These are phyloP conservation scores for Taiwanofungus camphoratus DNA, from an alignment of 1,284 basidiomycete species.

Conservation along the genomic window DNA sequence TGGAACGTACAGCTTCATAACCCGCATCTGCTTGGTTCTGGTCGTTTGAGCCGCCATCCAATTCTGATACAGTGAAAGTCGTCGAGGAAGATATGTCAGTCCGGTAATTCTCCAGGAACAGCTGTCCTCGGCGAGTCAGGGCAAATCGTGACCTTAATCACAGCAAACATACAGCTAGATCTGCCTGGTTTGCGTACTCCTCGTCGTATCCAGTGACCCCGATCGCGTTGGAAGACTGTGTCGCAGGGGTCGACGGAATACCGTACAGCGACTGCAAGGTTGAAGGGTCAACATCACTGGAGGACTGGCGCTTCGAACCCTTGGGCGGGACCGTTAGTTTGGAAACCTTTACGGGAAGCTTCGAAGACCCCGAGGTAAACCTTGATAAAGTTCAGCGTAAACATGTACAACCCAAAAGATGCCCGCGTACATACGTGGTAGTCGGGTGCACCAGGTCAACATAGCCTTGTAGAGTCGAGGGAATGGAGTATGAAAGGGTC, in stretches of 20 bases:
- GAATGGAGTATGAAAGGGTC: constrained; percentile 32
- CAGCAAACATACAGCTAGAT: too few species aligned
- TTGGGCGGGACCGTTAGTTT: too few species aligned
- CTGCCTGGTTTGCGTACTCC: constrained; percentile 20
- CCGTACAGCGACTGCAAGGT: constrained; percentile 28
- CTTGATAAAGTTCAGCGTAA: too few species aligned
- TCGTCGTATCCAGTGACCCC: constrained; percentile 30
- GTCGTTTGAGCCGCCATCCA: constrained; percentile 54
- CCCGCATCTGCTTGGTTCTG: constrained; percentile 17
- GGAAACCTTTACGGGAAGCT: too few species aligned
- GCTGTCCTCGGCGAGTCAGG: too few species aligned
- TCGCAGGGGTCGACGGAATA: constrained; percentile 27
- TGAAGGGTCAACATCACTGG: too few species aligned
- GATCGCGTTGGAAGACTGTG: constrained; percentile 22
- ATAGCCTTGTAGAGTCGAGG: constrained; percentile 25
- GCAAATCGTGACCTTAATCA: too few species aligned
- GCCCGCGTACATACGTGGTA: constrained; percentile 16
- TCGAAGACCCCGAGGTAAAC: too few species aligned
- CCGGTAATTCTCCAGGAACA: constrained; percentile 43
- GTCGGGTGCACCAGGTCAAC: constrained; percentile 32
- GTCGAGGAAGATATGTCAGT: constrained; percentile 43
- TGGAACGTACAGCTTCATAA: constrained; percentile 17
- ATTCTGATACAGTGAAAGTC: constrained; percentile 47
- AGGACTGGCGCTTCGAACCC: too few species aligned
- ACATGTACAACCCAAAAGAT: too few species aligned